Base-by-base conservation (phyloP, 2,329 filamentous ascomycete species). In the Leptosphaerulina australis region DNA sequence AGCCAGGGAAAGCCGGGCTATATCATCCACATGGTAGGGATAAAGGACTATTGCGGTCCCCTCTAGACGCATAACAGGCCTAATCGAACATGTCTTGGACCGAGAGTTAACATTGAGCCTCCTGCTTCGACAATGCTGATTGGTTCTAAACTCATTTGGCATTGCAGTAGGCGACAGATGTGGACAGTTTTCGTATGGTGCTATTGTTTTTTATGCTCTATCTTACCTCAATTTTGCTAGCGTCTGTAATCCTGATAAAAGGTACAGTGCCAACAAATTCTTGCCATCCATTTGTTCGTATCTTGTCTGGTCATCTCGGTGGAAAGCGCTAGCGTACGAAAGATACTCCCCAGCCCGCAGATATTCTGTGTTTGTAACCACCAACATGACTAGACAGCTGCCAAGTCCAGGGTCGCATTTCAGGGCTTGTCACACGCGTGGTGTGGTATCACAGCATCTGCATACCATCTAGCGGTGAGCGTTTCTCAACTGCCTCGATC, bases 301-400 rank as follows among this genome's bases (percentile, higher is more conserved):
- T 40, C 18, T 35, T 21, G 12, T 18, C 31, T 45, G 36, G n/a
- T 25, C 20, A 35, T 37, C 36, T 41, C 43, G 48, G 41, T 20
- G 36, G 36, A 46, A 43, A 35, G 48, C 48, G 48, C 48, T 41
- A 51, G 41, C 37, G 37, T 41, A 24, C 29, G 29, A 39, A 20
- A 40, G 9, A 37, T 20, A 33, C 10, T 14, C 36, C 25, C 35
- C 12, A 12, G 15, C 30, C 34, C 29, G 21, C 15, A 20, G 7
- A 18, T 5, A n/a, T 15, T 39, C 36, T 17, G 17, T 12, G 14
- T 41, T 20, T 18, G n/a, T 26, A 17, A 18, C 11, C 20, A 14
- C 8, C 26, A 14, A 33, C 24, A 20, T 24, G 20, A 22, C 20
- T 17, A 29, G 8, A 12, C 30, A 26, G 35, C 29, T n/a, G 46